phyloP scores from a whole-genome alignment of 108 stramenopile species.

The Skeletonema marinoi region DNA sequence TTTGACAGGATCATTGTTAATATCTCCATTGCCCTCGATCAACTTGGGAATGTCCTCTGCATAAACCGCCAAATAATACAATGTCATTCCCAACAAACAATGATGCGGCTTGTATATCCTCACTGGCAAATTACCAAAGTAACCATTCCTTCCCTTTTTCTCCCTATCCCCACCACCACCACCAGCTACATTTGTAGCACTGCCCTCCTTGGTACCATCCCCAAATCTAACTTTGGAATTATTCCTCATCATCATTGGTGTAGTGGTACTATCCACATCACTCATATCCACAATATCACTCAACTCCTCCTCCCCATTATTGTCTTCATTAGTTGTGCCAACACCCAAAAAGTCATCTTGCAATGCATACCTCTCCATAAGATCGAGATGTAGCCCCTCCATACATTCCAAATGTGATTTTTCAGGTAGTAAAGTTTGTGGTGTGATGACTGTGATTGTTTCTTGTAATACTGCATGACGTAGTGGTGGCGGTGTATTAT shows the following conservation, averaged over 20 bases:
- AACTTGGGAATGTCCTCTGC: constrained; percentile 16
- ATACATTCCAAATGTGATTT: not conserved
- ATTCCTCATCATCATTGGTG: not conserved
- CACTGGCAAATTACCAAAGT: constrained; percentile 1
- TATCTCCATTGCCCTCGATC: not conserved
- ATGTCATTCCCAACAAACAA: constrained; percentile 29
- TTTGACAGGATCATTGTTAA: not conserved
- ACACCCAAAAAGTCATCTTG: constrained; percentile 27
- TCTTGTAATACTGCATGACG: constrained; percentile 12
- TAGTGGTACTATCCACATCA: not conserved
- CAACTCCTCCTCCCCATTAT: not conserved
- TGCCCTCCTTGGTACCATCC: constrained; percentile 30
- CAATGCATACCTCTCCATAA: constrained; percentile 20
- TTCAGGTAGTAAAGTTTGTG: constrained; percentile 10
- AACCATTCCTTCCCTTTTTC: not conserved
- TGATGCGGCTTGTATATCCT: constrained; percentile 15
- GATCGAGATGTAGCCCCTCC: constrained; percentile 9
- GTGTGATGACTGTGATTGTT: constrained; percentile 19
- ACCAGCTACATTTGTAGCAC: not conserved
- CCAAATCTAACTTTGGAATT: constrained; percentile 27
- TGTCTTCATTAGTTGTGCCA: not conserved
- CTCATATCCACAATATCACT: not conserved
- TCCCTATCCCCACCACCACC: not conserved
- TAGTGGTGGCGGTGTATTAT: not conserved
- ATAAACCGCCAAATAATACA: constrained; percentile 35